These are phyloP conservation scores for Prototheca cutis DNA, from an alignment of 163 green algal genomes.

Conservation along the genomic window DNA sequence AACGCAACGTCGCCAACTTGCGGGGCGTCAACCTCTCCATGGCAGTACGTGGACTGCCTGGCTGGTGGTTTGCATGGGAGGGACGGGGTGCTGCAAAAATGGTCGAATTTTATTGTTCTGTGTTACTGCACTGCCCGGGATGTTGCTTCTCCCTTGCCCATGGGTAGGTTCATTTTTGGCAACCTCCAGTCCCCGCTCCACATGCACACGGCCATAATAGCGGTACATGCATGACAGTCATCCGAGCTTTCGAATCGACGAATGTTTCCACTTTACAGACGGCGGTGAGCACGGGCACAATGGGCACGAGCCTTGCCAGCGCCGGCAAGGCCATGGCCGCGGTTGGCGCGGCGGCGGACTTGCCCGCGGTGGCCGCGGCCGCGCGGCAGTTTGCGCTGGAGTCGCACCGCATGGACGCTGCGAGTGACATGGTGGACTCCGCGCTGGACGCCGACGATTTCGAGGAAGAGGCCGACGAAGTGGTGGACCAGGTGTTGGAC, in stretches of 20 bases:
- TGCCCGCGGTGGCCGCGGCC: constrained; percentile 40
- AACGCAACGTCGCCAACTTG: constrained; percentile 56
- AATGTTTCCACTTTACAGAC: constrained; percentile 52
- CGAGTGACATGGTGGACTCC: constrained; percentile 67
- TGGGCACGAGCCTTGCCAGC: constrained; percentile 44
- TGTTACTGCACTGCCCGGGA: too few relatives aligned
- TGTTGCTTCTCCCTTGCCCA: too few relatives aligned
- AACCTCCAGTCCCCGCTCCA: too few relatives aligned
- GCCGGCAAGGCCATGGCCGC: constrained; percentile 57
- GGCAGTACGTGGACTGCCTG: constrained; percentile 37
- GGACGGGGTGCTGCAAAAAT: background rate
- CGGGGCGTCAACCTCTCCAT: constrained; percentile 58
- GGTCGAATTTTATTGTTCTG: background rate
- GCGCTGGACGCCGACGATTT: constrained; percentile 56
- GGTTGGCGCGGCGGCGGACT: constrained; percentile 39
- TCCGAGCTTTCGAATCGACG: too few relatives aligned
- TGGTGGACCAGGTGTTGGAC: constrained; percentile 76
- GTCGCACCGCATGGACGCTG: constrained; percentile 58
- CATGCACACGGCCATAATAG: too few relatives aligned
- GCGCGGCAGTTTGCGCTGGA: constrained; percentile 56
- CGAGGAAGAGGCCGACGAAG: constrained; percentile 63
- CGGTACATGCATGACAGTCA: too few relatives aligned
- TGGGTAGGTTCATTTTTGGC: too few relatives aligned
- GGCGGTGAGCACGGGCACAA: constrained; percentile 40
- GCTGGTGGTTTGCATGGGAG: background rate